Evolutionary conservation across 1,139 yeast species (phyloP), one percentile per base, ranked within the genome.

Genomic region (Sugiyamaella xylanicola): DNA sequence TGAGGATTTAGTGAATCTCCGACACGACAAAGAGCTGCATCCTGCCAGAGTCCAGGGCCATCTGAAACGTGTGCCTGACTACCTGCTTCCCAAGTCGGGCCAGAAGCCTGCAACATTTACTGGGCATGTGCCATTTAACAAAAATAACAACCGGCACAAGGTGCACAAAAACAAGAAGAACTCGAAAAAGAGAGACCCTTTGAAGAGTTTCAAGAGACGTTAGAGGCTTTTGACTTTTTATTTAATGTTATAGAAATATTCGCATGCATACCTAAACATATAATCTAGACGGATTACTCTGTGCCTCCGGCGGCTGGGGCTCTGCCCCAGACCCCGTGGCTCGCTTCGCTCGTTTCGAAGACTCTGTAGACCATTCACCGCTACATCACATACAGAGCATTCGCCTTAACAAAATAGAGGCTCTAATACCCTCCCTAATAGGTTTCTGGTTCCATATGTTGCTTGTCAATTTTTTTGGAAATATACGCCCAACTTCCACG

Each of bases 1-100:
- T n/a, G 95, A 90, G 67, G 99, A 95, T 72, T 79, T 93, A 67
- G 84, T 84, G 13, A 84, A 87, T 53, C 81, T 93, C 70, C 86
- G 97, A 70, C 99, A 93, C 68, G 99, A 93, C 70, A 87, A 85
- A 66, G 96, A 88, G 63, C 71, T 89, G 57, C 96, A 92, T 67
- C 86, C 95, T 9, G 77, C 93, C 1, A 81, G 95, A 70, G 82
- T 86, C 7, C 97, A 92, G 72, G 74, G 84, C 17, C 97, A 95
- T 68, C 77, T 93, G 73, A 92, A 90, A 71, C 82, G 96, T 67
- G 92, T 95, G 39, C 99, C 99, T 0, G 92, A 89, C 51, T 93
- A 93, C 69, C 78, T 93, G 64, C 75, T 92, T 62, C 98, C 98
- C 3, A 90, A 86, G 64, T 35, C 53, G 11, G 53, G 53, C 20